Base-by-base conservation (phyloP, 2,329 filamentous ascomycete genomes). In the Diaporthe helianthi region DNA sequence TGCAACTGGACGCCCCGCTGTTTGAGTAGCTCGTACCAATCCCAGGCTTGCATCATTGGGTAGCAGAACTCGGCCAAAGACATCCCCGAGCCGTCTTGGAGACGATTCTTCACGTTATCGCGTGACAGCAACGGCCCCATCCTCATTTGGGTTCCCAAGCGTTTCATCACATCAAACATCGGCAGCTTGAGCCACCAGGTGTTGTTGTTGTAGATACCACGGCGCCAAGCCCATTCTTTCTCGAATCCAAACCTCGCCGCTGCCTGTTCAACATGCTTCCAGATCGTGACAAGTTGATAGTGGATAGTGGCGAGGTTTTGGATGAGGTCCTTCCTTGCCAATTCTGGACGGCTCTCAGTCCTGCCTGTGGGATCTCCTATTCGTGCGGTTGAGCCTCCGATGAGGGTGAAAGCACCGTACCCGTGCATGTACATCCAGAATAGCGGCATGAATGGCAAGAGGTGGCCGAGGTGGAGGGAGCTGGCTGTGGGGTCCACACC, bases 31-130 rank as follows among this genome's bases (percentile, higher is more conserved):
- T 92, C 86, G 93, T 93, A 98, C 88, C 94, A 99, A 79, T 99
- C 96, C 92, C 94, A 98, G 26, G 92, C 94, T 78, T 99, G 96
- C 75, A 98, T 88, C 19, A 99, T 82, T 1, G 97, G 96, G 76
- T 99, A 99, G 51, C 90, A 87, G 79, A 99, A 97, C 78, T 99
- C 96, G 44, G 93, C 91, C 75, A 97, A 92, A 0, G 94, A 97
- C 91, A 99, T 95, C 74, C 96, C 97, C 72, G 96, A 92, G 46
- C 93, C 93, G 65, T 90, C 90, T n/a, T 87, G 86, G 84, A 98
- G 86, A 76, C 94, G 93, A 69, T 89, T 90, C 80, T 93, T 73
- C 58, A 88, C 92, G 84, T 92, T 96, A 72, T 98, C 95, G 75
- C 93, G 90, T 65, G 90, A 89, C 70, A 99, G 85, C 93, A 99